These are phyloP conservation scores for Shiraia bambusicola DNA, from an alignment of 2,329 filamentous ascomycete species.

Conservation along the genomic window DNA sequence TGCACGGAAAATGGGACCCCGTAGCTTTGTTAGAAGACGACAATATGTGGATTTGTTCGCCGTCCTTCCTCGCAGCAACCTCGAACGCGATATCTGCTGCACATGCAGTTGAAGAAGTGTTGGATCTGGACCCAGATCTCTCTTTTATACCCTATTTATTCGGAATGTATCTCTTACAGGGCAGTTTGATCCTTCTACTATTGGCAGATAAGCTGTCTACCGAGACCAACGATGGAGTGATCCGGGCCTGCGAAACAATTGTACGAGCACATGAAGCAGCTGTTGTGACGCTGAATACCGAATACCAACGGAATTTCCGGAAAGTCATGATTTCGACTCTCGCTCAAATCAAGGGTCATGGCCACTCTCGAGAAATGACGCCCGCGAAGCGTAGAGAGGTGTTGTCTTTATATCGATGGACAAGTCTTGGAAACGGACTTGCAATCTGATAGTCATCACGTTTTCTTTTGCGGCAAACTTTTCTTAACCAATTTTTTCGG, in stretches of 20 bases:
- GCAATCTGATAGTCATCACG: conserved; percentile 28
- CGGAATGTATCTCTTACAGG: conserved; percentile 87
- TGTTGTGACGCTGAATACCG: conserved; percentile 89
- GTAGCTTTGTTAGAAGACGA: conserved; percentile 87
- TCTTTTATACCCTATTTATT: conserved; percentile 98
- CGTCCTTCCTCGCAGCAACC: conserved; percentile 82
- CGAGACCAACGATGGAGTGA: conserved; percentile 79
- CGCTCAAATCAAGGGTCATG: conserved; percentile 42
- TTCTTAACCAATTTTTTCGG: too few relatives aligned
- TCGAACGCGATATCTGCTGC: conserved; percentile 86
- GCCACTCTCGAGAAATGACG: conserved; percentile 40
- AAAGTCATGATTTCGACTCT: conserved; percentile 53
- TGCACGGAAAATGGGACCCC: conserved; percentile 92
- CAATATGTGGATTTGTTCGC: conserved; percentile 89
- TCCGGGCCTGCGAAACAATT: conserved; percentile 88
- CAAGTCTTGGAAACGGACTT: conserved; percentile 44
- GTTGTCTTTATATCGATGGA: conserved; percentile 58
- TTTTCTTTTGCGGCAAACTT: too few relatives aligned
- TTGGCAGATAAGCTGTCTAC: conserved; percentile 87
- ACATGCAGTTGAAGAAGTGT: conserved; percentile 80
- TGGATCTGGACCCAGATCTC: conserved; percentile 86
- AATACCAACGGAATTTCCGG: conserved; percentile 70
- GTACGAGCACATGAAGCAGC: conserved; percentile 93
- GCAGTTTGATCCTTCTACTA: conserved; percentile 80
- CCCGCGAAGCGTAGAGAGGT: conserved; percentile 49